Conservation (phyloP, 2,329 filamentous ascomycete genomes). For the Nothophoma quercina region DNA sequence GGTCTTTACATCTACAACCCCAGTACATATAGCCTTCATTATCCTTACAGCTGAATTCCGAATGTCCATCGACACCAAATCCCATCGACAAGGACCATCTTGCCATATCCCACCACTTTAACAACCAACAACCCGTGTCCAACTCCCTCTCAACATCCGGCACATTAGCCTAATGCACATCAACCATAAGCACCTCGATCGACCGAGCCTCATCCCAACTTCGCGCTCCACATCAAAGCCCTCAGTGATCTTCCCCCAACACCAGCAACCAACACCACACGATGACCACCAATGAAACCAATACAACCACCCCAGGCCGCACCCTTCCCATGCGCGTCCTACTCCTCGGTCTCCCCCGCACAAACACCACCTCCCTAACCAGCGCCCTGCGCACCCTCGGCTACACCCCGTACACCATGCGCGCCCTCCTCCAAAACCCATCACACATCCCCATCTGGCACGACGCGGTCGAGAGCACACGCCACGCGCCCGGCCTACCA, state of each 20-base stretch:
- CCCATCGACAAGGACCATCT: not conserved
- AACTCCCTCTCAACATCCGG: not conserved
- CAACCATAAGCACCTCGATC: not conserved
- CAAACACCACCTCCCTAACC: constrained; percentile 67
- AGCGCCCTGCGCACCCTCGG: constrained; percentile 55
- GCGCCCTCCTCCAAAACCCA: constrained; percentile 28
- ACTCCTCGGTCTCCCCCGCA: constrained; percentile 72
- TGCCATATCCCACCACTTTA: not conserved
- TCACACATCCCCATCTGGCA: constrained; percentile 36
- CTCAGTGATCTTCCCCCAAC: not conserved
- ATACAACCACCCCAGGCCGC: not conserved
- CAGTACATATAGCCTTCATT: not conserved
- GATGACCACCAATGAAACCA: not conserved
- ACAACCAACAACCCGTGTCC: not conserved
- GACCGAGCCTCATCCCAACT: not conserved
- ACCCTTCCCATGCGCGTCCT: constrained; percentile 72
- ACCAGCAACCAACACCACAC: not conserved
- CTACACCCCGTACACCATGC: constrained; percentile 38
- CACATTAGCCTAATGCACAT: constrained; percentile 14
- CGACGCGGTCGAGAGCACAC: constrained; percentile 38
- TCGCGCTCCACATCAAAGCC: not conserved
- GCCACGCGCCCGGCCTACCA: constrained; percentile 28
- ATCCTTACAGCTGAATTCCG: not conserved
- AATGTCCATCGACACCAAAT: too few species aligned
- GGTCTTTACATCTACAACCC: constrained; percentile 3